These are phyloP conservation scores for Vitis riparia DNA, from an alignment of 164 flowering plant genomes.

Conservation along the genomic window DNA sequence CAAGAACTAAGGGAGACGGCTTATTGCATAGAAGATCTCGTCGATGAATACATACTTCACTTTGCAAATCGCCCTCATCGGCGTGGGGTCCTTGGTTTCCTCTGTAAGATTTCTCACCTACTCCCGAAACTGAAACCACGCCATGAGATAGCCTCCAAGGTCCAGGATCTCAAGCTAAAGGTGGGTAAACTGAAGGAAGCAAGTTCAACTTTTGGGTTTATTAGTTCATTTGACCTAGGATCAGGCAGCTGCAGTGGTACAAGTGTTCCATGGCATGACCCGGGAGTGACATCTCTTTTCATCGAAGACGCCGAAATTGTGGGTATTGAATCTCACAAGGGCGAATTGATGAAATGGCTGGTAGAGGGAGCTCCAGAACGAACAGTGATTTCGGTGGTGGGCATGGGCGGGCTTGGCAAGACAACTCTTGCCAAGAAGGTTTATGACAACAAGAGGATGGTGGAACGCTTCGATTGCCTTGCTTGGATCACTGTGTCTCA, in stretches of 20 bases:
- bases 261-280: neutral
- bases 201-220: neutral
- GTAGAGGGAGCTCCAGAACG: neutral
- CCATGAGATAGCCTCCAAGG: neutral
- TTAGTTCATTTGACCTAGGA: neutral
- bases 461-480: slow-evolving; percentile 8
- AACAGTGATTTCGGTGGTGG: slow-evolving; percentile 10
- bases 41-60: slow-evolving; percentile 7
- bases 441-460: neutral
- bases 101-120: neutral
- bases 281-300: slow-evolving; percentile 2
- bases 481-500: slow-evolving; percentile 28
- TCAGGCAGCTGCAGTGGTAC: neutral
- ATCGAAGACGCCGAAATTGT: slow-evolving; percentile 13
- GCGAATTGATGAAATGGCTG: neutral
- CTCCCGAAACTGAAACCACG: neutral
- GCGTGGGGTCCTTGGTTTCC: neutral
- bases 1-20: slow-evolving; percentile 6
- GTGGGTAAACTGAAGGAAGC: neutral
- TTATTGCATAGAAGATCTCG: slow-evolving; percentile 14
- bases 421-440: slow-evolving; percentile 24
- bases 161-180: neutral
- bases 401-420: slow-evolving; percentile 31
- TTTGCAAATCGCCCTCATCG: neutral
- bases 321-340: slow-evolving; percentile 2